A percentile compares a stretch with the other conserved stretches of the same genome.
Evolutionary conservation across 371 early-diverging fungal species (phyloP).

Genomic region (Mucor sp.): DNA sequence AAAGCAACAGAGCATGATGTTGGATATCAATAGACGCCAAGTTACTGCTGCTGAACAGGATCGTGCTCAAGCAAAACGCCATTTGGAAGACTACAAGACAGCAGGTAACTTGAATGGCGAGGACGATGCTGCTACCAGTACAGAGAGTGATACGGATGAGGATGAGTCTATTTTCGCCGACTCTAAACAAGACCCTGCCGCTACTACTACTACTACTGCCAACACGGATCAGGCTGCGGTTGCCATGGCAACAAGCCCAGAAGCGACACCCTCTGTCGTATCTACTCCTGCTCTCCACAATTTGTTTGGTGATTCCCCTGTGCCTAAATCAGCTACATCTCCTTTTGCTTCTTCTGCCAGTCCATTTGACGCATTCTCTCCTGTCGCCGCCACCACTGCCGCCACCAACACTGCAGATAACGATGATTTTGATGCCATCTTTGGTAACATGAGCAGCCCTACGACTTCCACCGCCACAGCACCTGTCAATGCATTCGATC

Average conservation of each 20-base stretch:
- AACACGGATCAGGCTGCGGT: background rate
- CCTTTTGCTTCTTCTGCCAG: background rate
- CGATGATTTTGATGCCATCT: constrained; percentile 48
- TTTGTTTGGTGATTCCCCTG: constrained; percentile 13
- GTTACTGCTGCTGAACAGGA: constrained; percentile 55
- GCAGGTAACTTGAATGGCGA: constrained; percentile 24
- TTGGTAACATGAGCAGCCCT: constrained; percentile 29
- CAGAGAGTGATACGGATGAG: background rate
- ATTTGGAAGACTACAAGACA: constrained; percentile 40
- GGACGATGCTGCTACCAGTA: background rate
- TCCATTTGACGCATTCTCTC: constrained; percentile 6
- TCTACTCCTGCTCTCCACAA: constrained; percentile 23
- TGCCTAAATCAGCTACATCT: background rate
- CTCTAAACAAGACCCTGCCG: background rate
- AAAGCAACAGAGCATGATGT: constrained; percentile 50
- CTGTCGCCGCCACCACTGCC: background rate
- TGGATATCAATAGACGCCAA: constrained; percentile 51
- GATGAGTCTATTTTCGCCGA: constrained; percentile 9
- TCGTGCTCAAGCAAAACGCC: constrained; percentile 37
- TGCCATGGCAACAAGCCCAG: background rate
- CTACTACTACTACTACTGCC: too few relatives aligned
- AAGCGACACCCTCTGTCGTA: constrained; percentile 4
- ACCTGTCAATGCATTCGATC: constrained; percentile 22
- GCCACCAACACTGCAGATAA: background rate
- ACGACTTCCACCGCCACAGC: background rate